These are phyloP conservation scores for Zymoseptoria passerinii DNA, from an alignment of 2,329 filamentous ascomycete genomes.

Conservation along the genomic window DNA sequence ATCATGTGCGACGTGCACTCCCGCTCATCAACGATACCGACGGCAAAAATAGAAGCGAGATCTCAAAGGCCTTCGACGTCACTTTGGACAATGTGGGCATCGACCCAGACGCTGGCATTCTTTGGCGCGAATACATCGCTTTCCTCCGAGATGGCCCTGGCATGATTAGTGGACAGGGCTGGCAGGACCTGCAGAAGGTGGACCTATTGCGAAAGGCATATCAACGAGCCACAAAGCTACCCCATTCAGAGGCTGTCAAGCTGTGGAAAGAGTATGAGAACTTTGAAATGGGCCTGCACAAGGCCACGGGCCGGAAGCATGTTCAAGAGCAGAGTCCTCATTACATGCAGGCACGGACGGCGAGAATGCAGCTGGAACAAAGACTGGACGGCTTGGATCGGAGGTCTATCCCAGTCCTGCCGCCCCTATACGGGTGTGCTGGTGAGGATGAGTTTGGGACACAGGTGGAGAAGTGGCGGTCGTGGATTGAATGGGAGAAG, in stretches of 20 bases:
- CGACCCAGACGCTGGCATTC: conserved; percentile 77
- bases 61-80: conserved; percentile 84
- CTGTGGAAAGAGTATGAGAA: conserved; percentile 97
- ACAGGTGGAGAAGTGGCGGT: conserved; percentile 84
- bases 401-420: conserved; percentile 69
- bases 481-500: conserved; percentile 93
- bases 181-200: conserved; percentile 99
- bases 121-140: conserved; percentile 93
- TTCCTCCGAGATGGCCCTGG: conserved; percentile 87
- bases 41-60: conserved; percentile 66
- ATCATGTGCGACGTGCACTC: conserved; percentile 87
- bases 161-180: conserved; percentile 65
- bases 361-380: conserved; percentile 83
- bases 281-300: conserved; percentile 91
- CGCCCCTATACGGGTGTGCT: conserved; percentile 76
- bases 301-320: conserved; percentile 86
- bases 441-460: conserved; percentile 75
- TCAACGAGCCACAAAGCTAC: conserved; percentile 79
- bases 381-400: conserved; percentile 69
- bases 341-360: conserved; percentile 93
- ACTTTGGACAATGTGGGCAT: conserved; percentile 83
- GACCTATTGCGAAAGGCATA: conserved; percentile 86
- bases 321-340: conserved; percentile 84
- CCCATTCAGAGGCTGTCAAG: conserved; percentile 70
- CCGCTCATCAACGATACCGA: conserved; percentile 73